phyloP scores from a whole-genome alignment of 164 flowering plant genomes.

The Echeveria elegans region DNA sequence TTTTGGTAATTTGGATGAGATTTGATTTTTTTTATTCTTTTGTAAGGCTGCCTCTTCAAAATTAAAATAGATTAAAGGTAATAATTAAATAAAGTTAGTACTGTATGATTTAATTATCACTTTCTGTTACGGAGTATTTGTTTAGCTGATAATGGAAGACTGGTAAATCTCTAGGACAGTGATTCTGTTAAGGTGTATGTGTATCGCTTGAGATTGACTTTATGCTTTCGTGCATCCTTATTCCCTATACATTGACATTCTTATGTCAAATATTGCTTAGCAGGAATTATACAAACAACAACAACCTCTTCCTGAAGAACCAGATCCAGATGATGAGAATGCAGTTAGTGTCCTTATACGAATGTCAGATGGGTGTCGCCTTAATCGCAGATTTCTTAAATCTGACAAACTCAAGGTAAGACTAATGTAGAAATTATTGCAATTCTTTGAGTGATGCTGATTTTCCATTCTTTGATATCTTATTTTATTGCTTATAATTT shows the following conservation, averaged over 20 bases:
- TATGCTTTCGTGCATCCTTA: neutral
- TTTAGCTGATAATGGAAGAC: neutral
- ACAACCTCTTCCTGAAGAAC: constrained; percentile 22
- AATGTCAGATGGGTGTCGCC: constrained; percentile 32
- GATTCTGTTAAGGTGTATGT: neutral
- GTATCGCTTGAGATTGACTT: no score
- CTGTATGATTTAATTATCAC: no score
- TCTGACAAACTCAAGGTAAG: constrained; percentile 30
- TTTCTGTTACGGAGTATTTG: neutral
- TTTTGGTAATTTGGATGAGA: no score
- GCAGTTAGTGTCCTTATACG: constrained; percentile 23
- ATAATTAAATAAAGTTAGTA: no score
- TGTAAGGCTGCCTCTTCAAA: no score
- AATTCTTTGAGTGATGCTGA: neutral
- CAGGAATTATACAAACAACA: constrained; percentile 16
- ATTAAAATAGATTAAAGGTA: no score
- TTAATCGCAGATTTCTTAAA: constrained; percentile 27
- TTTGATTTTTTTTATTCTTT: neutral
- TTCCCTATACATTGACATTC: no score
- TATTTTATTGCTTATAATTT: neutral
- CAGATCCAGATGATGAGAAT: constrained; percentile 20
- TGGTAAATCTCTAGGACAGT: neutral
- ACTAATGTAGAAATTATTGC: neutral
- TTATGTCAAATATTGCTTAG: neutral
- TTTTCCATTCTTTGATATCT: neutral